Conservation (phyloP, 106 monocot genomes). For the Posidonia australis region DNA sequence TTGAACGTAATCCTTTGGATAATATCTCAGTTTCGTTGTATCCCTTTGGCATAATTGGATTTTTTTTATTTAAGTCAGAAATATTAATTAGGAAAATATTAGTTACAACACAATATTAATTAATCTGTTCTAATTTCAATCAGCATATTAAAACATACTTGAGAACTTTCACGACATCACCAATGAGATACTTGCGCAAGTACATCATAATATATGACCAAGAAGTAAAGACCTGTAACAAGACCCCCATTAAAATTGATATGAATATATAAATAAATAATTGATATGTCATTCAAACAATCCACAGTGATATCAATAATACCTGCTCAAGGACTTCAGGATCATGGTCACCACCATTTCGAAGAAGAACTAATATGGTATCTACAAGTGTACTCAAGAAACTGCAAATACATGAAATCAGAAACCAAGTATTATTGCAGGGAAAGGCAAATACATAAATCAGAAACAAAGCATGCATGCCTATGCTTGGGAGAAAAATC, state of each 20-base stretch:
- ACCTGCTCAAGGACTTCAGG: conserved; percentile 85
- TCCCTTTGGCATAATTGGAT: conserved; percentile 35
- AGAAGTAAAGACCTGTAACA: conserved; percentile 76
- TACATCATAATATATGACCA: conserved; percentile 78
- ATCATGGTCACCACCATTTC: conserved; percentile 58
- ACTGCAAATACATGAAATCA: background rate
- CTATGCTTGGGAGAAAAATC: too few relatives aligned
- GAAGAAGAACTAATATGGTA: conserved; percentile 41
- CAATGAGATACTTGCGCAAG: conserved; percentile 72
- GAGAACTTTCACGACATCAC: conserved; percentile 54
- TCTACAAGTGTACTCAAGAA: conserved; percentile 20
- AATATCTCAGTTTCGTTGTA: conserved; percentile 52
- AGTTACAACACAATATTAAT: background rate
- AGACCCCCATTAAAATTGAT: background rate
- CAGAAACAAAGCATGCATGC: too few relatives aligned
- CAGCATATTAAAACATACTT: conserved; percentile 40
- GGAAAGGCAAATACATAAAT: too few relatives aligned
- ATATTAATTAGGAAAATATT: background rate
- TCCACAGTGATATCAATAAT: background rate
- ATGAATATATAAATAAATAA: background rate
- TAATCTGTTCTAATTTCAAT: background rate
- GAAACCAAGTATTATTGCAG: too few relatives aligned
- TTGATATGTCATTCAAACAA: background rate
- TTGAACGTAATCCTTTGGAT: conserved; percentile 65
- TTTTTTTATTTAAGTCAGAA: too few relatives aligned